phyloP scores from a whole-genome alignment of 2,329 filamentous ascomycete genomes.

The Clonostachys solani region DNA sequence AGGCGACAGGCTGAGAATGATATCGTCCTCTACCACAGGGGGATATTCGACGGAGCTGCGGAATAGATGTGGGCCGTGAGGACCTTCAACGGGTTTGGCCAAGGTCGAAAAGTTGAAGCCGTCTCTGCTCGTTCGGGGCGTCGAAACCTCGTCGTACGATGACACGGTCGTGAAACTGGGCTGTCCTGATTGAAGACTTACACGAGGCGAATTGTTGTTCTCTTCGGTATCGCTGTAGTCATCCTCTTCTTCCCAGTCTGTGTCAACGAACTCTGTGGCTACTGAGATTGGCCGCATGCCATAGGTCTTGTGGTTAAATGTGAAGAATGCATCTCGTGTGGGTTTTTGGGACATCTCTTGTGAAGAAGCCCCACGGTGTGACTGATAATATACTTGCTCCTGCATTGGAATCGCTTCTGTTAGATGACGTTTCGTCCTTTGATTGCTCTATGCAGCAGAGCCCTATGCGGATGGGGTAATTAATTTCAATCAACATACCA shows the following conservation, averaged over 20 bases:
- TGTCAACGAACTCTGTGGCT: slow-evolving; percentile 74
- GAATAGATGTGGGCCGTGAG: slow-evolving; percentile 83
- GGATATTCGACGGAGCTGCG: slow-evolving; percentile 50
- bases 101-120: slow-evolving; percentile 52
- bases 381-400: slow-evolving; percentile 28
- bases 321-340: slow-evolving; percentile 57
- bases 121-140: slow-evolving; percentile 65
- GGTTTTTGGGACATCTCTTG: slow-evolving; percentile 49
- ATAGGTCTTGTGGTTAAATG: slow-evolving; percentile 43
- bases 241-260: slow-evolving; percentile 70
- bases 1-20: slow-evolving; percentile 66
- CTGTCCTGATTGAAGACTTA: slow-evolving; percentile 65
- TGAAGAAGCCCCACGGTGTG: slow-evolving; percentile 30
- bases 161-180: slow-evolving; percentile 83
- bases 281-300: slow-evolving; percentile 60
- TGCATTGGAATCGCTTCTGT: slow-evolving; percentile 8
- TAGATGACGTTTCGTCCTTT: too few species aligned
- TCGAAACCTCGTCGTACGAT: slow-evolving; percentile 78
- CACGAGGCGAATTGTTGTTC: slow-evolving; percentile 51
- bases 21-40: slow-evolving; percentile 36
- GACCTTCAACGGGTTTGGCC: slow-evolving; percentile 68
- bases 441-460: too few species aligned
- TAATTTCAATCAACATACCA: too few species aligned
- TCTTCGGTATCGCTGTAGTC: slow-evolving; percentile 56
- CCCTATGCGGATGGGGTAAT: too few species aligned